Evolutionary conservation across 139 green algal species (phyloP), one percentile per base, ranked within the genome.

Genomic region (Pedinophyceae sp.): DNA sequence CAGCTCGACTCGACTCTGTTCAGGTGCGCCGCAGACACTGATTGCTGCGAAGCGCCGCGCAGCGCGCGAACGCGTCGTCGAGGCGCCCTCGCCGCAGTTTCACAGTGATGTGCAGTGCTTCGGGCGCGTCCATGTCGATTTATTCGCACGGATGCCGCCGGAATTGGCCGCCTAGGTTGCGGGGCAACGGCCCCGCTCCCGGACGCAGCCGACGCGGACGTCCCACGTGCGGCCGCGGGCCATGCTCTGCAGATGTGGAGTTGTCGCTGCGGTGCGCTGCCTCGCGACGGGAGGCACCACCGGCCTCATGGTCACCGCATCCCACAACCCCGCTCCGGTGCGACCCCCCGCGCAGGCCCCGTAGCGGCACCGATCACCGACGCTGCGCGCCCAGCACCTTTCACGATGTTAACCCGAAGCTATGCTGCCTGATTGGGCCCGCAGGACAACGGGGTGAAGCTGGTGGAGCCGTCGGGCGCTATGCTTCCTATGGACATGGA

Each of bases 381-480:
- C n/a, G n/a, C n/a, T n/a, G n/a, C n/a, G n/a, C n/a, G n/a, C n/a
- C n/a, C n/a, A n/a, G n/a, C n/a, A n/a, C n/a, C n/a, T n/a, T n/a
- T n/a, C n/a, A n/a, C n/a, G n/a, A n/a, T n/a, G n/a, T n/a, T n/a
- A n/a, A n/a, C n/a, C n/a, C n/a, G n/a, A n/a, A n/a, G n/a, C n/a
- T n/a, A n/a, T n/a, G n/a, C n/a, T n/a, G n/a, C n/a, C n/a, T n/a
- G n/a, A n/a, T n/a, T n/a, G n/a, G n/a, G n/a, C n/a, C n/a, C n/a
- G n/a, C n/a, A n/a, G 2, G 89, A 97, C 76, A 97, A 97, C 58
- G 89, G 89, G 24, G 80, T 96, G 23, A 97, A 97, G 63, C 70
- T 98, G 39, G 73, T 93, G 3, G 85, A 94, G n/a, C 79, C 79
- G 2, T 64, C 54, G 6, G 83, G 87, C 0, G 72, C 79, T 43